Evolutionary conservation across 2,329 filamentous ascomycete genomes (phyloP).

Genomic region (Fusarium pseudograminearum): DNA sequence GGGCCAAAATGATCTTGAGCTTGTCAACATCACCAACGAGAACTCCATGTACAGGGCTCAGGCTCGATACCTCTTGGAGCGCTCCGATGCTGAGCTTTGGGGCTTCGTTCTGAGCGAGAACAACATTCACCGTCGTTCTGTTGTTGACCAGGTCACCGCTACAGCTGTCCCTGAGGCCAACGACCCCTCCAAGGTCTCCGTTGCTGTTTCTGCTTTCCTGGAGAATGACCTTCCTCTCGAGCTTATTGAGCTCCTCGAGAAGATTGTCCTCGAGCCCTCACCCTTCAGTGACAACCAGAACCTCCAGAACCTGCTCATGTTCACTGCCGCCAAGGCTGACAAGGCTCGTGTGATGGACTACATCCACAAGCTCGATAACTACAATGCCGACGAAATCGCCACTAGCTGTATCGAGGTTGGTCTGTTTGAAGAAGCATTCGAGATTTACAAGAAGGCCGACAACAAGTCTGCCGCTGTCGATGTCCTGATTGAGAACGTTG

Average conservation of each 20-base stretch:
- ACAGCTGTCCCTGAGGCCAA: slow-evolving; percentile 93
- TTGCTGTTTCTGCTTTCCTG: slow-evolving; percentile 94
- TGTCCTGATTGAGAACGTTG: slow-evolving; percentile 94
- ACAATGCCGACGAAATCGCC: slow-evolving; percentile 92
- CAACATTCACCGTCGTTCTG: slow-evolving; percentile 92
- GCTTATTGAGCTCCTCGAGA: slow-evolving; percentile 96
- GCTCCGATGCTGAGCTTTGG: slow-evolving; percentile 92
- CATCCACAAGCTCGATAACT: slow-evolving; percentile 89
- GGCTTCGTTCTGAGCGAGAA: slow-evolving; percentile 93
- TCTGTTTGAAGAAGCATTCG: slow-evolving; percentile 95
- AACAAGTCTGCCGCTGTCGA: slow-evolving; percentile 89
- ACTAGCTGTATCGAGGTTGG: slow-evolving; percentile 94
- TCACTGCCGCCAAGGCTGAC: slow-evolving; percentile 96
- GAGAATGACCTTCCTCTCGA: slow-evolving; percentile 91
- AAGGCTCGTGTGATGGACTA: slow-evolving; percentile 96
- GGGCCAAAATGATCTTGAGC: slow-evolving; percentile 95
- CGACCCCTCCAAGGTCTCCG: slow-evolving; percentile 93
- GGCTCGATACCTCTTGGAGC: slow-evolving; percentile 91
- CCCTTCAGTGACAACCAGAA: slow-evolving; percentile 98
- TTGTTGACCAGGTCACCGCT: slow-evolving; percentile 95
- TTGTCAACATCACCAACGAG: slow-evolving; percentile 98
- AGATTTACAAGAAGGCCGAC: slow-evolving; percentile 98
- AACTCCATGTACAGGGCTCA: slow-evolving; percentile 99
- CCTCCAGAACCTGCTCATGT: slow-evolving; percentile 94
- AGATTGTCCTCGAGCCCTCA: slow-evolving; percentile 99